Conservation (phyloP, 176 grass and related monocot genomes). For the Eleusine coracana region DNA sequence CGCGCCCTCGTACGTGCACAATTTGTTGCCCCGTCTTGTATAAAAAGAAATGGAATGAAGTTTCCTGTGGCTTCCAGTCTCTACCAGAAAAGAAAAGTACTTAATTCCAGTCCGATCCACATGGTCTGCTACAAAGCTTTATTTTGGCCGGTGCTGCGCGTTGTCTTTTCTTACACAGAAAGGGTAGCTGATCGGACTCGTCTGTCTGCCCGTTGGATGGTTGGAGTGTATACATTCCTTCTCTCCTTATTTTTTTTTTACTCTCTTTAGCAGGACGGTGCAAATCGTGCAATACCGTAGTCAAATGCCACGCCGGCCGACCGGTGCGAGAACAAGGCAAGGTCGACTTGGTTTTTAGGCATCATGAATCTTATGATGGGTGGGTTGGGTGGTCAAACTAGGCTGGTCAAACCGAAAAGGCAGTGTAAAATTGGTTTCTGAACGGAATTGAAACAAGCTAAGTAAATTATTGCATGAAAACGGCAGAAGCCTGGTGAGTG, state of each 20-base stretch:
- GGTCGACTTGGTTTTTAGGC: too few relatives aligned
- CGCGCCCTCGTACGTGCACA: neutral
- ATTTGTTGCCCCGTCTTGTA: neutral
- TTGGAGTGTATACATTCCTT: neutral
- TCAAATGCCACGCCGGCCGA: neutral
- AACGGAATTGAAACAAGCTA: too few relatives aligned
- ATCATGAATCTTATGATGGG: too few relatives aligned
- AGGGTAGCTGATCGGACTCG: neutral
- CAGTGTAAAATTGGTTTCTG: neutral
- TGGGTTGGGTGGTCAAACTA: too few relatives aligned
- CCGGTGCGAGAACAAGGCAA: too few relatives aligned
- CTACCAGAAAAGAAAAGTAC: neutral
- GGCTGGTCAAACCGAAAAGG: neutral
- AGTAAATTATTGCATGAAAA: too few relatives aligned
- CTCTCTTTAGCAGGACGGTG: neutral
- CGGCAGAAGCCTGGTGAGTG: too few relatives aligned
- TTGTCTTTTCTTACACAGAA: neutral
- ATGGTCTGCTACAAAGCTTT: neutral
- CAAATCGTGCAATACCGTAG: neutral
- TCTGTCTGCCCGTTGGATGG: too few relatives aligned
- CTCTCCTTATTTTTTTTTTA: too few relatives aligned
- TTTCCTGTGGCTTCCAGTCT: neutral
- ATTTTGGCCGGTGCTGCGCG: slow-evolving; percentile 20
- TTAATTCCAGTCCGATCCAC: neutral
- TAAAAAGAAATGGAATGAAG: neutral